phyloP scores from a whole-genome alignment of 1,284 basidiomycete genomes.

The Wallemia hederae region DNA sequence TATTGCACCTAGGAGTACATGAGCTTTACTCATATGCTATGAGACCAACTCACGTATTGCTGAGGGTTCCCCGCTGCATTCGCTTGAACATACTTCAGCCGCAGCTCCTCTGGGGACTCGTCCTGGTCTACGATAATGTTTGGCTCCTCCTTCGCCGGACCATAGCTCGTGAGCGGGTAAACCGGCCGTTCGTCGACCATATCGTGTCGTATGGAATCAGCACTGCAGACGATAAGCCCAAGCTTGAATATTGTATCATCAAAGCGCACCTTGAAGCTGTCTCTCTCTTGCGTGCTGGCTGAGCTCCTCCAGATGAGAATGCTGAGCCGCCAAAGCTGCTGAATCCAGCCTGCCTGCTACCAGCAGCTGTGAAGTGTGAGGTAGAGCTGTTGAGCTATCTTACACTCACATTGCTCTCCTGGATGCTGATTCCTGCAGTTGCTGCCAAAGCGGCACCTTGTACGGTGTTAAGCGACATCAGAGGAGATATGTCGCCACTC shows the following conservation, averaged over 20 bases:
- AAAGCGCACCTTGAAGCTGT: constrained; percentile 8
- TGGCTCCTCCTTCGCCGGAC: constrained; percentile 42
- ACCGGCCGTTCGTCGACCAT: constrained; percentile 34
- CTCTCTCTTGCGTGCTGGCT: constrained; percentile 21
- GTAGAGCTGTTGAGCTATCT: too few species aligned
- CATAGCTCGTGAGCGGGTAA: constrained; percentile 61
- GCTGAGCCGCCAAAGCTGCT: constrained; percentile 17
- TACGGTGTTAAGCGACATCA: not conserved
- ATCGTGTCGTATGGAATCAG: constrained; percentile 31
- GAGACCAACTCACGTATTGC: constrained; percentile 42
- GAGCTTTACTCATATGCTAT: too few species aligned
- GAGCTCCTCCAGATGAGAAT: not conserved
- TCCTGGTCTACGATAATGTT: constrained; percentile 38
- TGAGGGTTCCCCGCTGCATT: constrained; percentile 26
- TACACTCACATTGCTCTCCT: constrained; percentile 9
- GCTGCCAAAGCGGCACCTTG: constrained; percentile 32
- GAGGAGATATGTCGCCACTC: not conserved
- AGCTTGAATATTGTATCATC: not conserved
- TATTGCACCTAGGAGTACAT: not conserved
- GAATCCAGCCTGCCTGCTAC: constrained; percentile 8
- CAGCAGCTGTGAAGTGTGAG: not conserved
- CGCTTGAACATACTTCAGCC: constrained; percentile 33
- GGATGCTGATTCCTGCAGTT: constrained; percentile 39
- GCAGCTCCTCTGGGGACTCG: constrained; percentile 49
- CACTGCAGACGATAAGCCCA: constrained; percentile 17